Conservation (phyloP, 164 flowering plant genomes). For the Nymphaea thermarum region DNA sequence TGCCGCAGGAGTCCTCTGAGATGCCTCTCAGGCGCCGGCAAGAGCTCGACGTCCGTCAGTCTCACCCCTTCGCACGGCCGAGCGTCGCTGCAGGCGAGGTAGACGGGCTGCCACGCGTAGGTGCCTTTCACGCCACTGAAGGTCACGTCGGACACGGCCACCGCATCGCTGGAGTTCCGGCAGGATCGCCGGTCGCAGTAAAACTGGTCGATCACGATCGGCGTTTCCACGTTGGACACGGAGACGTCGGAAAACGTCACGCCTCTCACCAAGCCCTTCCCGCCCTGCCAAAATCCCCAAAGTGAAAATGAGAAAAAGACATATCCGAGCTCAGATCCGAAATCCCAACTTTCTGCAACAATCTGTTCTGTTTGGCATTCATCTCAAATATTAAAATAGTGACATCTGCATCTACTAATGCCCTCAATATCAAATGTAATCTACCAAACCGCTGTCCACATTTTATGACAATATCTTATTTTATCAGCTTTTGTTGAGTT, state of each 20-base stretch:
- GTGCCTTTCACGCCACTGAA: constrained; percentile 52
- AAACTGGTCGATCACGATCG: constrained; percentile 76
- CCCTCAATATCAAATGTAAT: not conserved
- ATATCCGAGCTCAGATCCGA: not conserved
- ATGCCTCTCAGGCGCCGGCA: constrained; percentile 13
- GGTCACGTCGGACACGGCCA: constrained; percentile 48
- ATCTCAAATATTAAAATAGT: not conserved
- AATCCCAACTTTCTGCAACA: not conserved
- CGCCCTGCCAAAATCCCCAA: constrained; percentile 36
- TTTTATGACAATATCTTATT: no score
- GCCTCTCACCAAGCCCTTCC: constrained; percentile 48
- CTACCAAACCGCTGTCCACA: not conserved
- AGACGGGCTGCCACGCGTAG: constrained; percentile 47
- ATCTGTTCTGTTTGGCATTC: not conserved
- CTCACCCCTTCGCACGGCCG: constrained; percentile 58
- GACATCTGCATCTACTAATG: not conserved
- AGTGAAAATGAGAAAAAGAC: not conserved
- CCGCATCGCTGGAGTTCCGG: constrained; percentile 72
- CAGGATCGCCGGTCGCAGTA: constrained; percentile 57
- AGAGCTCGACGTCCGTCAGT: constrained; percentile 39
- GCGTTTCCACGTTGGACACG: constrained; percentile 50
- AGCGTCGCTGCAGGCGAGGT: constrained; percentile 55
- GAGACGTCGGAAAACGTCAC: constrained; percentile 62
- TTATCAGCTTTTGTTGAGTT: no score
- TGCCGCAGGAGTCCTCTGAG: constrained; percentile 15